Base-by-base conservation (phyloP, 2,329 filamentous ascomycete species). In the Alternaria ventricosa region DNA sequence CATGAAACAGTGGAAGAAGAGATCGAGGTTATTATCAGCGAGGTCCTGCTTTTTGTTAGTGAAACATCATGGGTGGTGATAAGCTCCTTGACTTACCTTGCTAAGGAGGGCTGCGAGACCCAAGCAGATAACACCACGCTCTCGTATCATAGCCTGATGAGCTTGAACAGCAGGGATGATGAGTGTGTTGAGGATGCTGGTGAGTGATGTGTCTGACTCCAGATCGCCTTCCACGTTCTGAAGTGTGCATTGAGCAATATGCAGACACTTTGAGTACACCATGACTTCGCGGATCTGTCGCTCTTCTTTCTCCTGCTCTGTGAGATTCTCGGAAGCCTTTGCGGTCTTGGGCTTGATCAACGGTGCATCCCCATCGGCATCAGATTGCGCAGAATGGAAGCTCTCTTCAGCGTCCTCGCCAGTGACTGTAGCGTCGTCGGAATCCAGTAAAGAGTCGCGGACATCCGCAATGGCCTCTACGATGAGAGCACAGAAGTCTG, bases 181-280 rank as follows among this genome's bases (percentile, higher is more conserved):
- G 9, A 99, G 87, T 69, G 96, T 98, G 84, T 99, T 98, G 54
- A 99, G 86, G 92, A 98, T 97, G n/a, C 92, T 92, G 5, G 97
- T 93, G n/a, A 98, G 83, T 75, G 97, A 91, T 61, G 92, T 90
- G 77, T 97, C 97, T 70, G 94, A 88, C 80, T 97, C 94, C 41
- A 98, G 84, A 74, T 92, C 92, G 64, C 93, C 93, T 57, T 92
- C 87, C 10, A 99, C 93, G 75, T 98, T 97, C 76, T 96, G 90
- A 55, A 99, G 87, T 92, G 98, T 97, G 84, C 94, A 98, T 80
- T 97, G 93, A 25, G 96, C 94, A 70, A 99, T 97, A 77, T 97
- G 92, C 65, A 99, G 86, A 79, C 96, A 98, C 82, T 98, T 98
- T 88, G 97, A 94, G 84, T 98, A 98, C 79, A 98, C 92, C 84